Conservation (phyloP, 352 stramenopile genomes). For the Phytophthora boehmeriae region DNA sequence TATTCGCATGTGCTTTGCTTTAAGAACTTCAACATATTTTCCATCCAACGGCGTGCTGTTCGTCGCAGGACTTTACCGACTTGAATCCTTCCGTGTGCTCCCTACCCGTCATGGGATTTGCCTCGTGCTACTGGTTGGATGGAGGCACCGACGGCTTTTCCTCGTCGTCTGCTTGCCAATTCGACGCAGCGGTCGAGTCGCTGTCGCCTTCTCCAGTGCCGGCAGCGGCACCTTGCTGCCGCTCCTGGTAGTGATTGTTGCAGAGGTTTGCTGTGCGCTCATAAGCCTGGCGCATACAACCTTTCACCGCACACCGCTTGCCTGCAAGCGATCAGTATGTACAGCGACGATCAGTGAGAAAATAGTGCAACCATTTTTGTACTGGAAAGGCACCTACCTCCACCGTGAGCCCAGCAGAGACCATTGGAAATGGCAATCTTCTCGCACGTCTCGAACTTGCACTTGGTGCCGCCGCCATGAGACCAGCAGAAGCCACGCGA, state of each 20-base stretch:
- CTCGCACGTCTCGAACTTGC: conserved; percentile 64
- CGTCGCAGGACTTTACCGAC: conserved; percentile 20
- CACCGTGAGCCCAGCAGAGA: conserved; percentile 78
- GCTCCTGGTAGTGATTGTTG: conserved; percentile 64
- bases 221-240: conserved; percentile 17
- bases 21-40: conserved; percentile 21
- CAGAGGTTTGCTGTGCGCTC: conserved; percentile 79
- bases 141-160: conserved; percentile 26
- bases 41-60: neutral
- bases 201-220: conserved; percentile 4
- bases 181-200: conserved; percentile 3
- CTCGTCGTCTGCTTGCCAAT: conserved; percentile 21
- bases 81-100: conserved; percentile 16
- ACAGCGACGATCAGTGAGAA: neutral
- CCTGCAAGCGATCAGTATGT: conserved; percentile 19
- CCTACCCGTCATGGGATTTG: conserved; percentile 16
- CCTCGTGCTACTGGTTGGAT: conserved; percentile 20
- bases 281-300: conserved; percentile 70
- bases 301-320: conserved; percentile 60
- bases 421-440: conserved; percentile 85
- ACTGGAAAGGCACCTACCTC: conserved; percentile 40
- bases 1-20: conserved; percentile 18
- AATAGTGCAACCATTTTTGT: neutral
- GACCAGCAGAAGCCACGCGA: conserved; percentile 87
- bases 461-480: conserved; percentile 85